Evolutionary conservation across 305 asterid species (phyloP).

Genomic region (Petunia hybrid): DNA sequence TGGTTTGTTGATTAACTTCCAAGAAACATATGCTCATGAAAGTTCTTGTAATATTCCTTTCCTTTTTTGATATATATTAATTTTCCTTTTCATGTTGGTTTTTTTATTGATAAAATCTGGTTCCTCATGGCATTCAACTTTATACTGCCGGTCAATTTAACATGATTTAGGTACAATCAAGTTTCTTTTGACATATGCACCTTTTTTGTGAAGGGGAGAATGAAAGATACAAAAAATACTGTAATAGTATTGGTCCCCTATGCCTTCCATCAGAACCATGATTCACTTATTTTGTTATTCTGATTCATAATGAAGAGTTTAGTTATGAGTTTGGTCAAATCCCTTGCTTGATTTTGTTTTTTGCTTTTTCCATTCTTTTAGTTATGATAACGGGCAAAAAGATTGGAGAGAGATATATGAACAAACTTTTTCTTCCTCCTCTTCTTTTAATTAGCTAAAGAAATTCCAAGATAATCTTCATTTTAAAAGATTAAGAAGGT

Average conservation of each 20-base stretch:
- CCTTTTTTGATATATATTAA: neutral
- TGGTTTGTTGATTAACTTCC: slow-evolving; percentile 43
- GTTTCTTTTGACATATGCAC: neutral
- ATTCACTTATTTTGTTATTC: slow-evolving; percentile 22
- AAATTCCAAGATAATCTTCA: too few species aligned
- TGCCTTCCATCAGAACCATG: neutral
- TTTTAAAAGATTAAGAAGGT: too few species aligned
- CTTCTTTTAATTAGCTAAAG: too few species aligned
- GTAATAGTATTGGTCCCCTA: slow-evolving; percentile 23
- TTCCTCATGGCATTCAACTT: neutral
- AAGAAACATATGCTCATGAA: slow-evolving; percentile 36
- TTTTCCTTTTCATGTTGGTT: neutral
- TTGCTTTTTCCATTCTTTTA: slow-evolving; percentile 18
- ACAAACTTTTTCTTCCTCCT: neutral
- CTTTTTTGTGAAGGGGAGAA: neutral
- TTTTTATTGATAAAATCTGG: neutral
- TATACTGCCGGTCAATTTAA: neutral
- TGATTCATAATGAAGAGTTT: slow-evolving; percentile 20
- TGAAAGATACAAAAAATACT: slow-evolving; percentile 29
- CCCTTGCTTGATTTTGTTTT: neutral
- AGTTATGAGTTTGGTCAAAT: neutral
- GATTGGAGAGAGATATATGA: neutral
- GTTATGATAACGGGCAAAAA: neutral
- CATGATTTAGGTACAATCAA: neutral
- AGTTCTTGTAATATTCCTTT: slow-evolving; percentile 17